Evolutionary conservation across 2,329 filamentous ascomycete species (phyloP).

Genomic region (Trichoderma guizhouense): DNA sequence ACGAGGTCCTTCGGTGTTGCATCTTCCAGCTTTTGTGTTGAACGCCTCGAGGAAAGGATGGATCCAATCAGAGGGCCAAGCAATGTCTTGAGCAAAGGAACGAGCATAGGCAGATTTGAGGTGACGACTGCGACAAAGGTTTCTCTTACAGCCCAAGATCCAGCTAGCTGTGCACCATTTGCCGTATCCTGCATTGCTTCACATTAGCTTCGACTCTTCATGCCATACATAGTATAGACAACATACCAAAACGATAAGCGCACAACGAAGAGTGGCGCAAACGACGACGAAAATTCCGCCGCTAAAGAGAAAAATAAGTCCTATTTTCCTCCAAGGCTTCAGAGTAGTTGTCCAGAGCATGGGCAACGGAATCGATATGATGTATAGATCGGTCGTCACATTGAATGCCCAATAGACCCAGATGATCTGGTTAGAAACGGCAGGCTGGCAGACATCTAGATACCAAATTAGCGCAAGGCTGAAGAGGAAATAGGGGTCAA

Average conservation of each 20-base stretch:
- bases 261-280: conserved; percentile 37
- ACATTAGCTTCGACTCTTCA: background rate
- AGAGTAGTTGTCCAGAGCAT: conserved; percentile 43
- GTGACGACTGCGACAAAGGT: conserved; percentile 44
- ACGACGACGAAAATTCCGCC: conserved; percentile 41
- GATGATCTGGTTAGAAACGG: conserved; percentile 48
- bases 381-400: conserved; percentile 54
- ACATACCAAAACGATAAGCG: conserved; percentile 30
- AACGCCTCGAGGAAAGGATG: conserved; percentile 24
- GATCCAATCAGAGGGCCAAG: conserved; percentile 25
- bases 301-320: conserved; percentile 38
- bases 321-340: conserved; percentile 36
- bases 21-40: conserved; percentile 21
- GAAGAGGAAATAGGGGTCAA: background rate
- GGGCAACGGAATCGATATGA: conserved; percentile 56
- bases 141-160: conserved; percentile 42
- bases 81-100: conserved; percentile 43
- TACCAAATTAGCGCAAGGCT: background rate
- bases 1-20: conserved; percentile 23
- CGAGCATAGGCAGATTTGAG: conserved; percentile 44
- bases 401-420: conserved; percentile 53
- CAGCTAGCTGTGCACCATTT: conserved; percentile 40
- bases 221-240: background rate
- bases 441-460: conserved; percentile 45
- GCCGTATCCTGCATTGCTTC: conserved; percentile 33